Evolutionary conservation across 768 basidiomycete species (phyloP).

Genomic region (Tricholoma sp.): DNA sequence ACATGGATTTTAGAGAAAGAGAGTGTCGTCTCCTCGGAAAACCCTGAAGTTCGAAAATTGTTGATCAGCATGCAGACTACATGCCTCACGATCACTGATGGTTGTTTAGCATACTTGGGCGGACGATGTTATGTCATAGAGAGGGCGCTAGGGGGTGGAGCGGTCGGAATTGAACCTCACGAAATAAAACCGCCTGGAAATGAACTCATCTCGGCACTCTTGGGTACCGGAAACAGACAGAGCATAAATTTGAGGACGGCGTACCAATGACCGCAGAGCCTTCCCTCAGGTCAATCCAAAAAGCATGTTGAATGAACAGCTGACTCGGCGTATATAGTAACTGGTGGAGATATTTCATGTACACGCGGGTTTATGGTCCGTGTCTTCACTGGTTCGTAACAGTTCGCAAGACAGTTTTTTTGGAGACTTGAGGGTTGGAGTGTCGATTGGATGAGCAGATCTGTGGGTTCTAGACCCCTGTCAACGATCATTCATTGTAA

Average conservation of each 20-base stretch:
- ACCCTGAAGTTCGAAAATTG: neutral
- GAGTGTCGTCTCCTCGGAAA: neutral
- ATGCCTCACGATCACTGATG: neutral
- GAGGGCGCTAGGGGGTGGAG: neutral
- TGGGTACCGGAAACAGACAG: neutral
- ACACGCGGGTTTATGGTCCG: too few species aligned
- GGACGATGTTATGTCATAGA: neutral
- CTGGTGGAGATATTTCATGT: neutral
- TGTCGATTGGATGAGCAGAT: neutral
- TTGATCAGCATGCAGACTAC: constrained; percentile 1
- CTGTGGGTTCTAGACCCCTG: neutral
- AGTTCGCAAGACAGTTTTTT: neutral
- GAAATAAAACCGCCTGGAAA: neutral
- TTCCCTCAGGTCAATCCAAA: neutral
- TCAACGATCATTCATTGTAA: neutral
- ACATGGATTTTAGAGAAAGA: neutral
- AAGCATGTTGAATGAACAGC: neutral
- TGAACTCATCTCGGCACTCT: neutral
- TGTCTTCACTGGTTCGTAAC: neutral
- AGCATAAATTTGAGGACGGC: neutral
- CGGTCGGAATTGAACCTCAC: neutral
- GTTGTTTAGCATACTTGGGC: neutral
- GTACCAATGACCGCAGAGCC: neutral
- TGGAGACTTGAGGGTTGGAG: neutral
- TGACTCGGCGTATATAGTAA: neutral